Evolutionary conservation across 2,329 filamentous ascomycete genomes (phyloP), one percentile per base, ranked within the genome.

Genomic region (Periglandula ipomoeae): DNA sequence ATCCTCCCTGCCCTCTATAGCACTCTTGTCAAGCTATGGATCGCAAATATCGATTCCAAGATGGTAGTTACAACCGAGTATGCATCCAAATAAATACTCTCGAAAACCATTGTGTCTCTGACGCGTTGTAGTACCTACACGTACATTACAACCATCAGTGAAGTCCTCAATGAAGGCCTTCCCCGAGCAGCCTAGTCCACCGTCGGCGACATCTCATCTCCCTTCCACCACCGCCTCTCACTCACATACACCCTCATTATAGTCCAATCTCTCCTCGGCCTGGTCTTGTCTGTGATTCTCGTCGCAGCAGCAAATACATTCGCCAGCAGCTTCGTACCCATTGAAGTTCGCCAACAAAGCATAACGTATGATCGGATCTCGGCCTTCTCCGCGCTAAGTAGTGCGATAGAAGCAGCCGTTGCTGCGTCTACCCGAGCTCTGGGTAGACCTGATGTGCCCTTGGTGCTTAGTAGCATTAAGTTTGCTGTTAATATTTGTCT

Each of bases 151-250:
- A 74, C 81, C 0, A 70, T 87, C 0, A 77, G 75, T 1, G 81
- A 88, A 59, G 82, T 86, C 0, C 63, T 89, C 15, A 88, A 88
- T 54, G 84, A 89, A 60, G 84, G 84, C 0, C 75, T n/a, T 89
- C 84, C 84, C 0, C 73, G 83, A 20, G 79, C 82, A 0, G 73
- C 82, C 0, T 89, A 81, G 78, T 70, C 82, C 5, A 74, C 85
- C 49, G 86, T 88, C 49, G 83, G 81, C 7, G 81, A 88, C 62
- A 74, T 73, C 24, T 64, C 76, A 0, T 78, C 74, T 1, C 73
- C 81, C 1, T 60, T 74, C 0, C 50, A 64, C 0, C 69, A 76
- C 13, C 73, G 84, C 0, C 64, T 87, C 1, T 65, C 71, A 4
- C 71, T 87, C 1, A 73, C 82, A 0, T 74, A 85, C 52, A 87